A percentile compares a stretch with the other conserved stretches of the same genome.
phyloP scores from a whole-genome alignment of 2,329 filamentous ascomycete genomes.

The Paracoccidioides lutzii region DNA sequence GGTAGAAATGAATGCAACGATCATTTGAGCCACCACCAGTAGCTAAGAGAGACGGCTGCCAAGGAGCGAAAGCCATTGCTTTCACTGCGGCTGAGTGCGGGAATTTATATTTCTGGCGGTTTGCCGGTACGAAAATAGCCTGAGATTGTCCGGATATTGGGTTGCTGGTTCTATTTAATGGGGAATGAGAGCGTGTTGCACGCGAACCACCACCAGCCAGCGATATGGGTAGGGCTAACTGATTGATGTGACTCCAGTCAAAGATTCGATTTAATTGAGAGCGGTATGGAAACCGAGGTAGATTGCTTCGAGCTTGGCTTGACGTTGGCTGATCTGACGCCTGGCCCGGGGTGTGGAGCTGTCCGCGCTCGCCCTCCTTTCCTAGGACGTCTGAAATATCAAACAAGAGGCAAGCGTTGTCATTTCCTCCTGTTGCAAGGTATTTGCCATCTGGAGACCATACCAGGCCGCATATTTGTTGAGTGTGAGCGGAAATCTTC shows the following conservation, averaged over 20 bases:
- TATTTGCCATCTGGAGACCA: conserved; percentile 66
- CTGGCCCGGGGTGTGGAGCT: neutral
- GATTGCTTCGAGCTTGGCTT: conserved; percentile 6
- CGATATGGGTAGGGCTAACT: neutral
- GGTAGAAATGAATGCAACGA: conserved; percentile 91
- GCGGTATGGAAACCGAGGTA: conserved; percentile 15
- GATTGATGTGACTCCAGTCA: conserved; percentile 9
- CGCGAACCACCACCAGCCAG: neutral
- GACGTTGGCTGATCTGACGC: neutral
- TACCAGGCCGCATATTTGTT: conserved; percentile 86
- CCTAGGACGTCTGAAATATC: conserved; percentile 48
- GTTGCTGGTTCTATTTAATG: neutral
- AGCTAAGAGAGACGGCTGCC: conserved; percentile 75
- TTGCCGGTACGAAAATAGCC: conserved; percentile 39
- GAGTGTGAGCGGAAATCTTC: conserved; percentile 63
- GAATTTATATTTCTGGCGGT: conserved; percentile 58
- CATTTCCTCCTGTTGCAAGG: conserved; percentile 84
- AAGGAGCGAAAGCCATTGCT: conserved; percentile 92
- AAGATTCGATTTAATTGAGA: conserved; percentile 14
- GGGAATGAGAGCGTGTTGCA: too few species aligned
- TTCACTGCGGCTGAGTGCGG: conserved; percentile 80
- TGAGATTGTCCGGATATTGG: conserved; percentile 11
- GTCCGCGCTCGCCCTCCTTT: conserved; percentile 1
- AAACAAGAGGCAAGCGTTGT: conserved; percentile 79
- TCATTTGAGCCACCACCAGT: conserved; percentile 91